Percentiles rank a stretch among this genome's conserved stretches.
These are phyloP conservation scores for Elsinoe arachidis DNA, from an alignment of 2,329 filamentous ascomycete species.

Conservation along the genomic window DNA sequence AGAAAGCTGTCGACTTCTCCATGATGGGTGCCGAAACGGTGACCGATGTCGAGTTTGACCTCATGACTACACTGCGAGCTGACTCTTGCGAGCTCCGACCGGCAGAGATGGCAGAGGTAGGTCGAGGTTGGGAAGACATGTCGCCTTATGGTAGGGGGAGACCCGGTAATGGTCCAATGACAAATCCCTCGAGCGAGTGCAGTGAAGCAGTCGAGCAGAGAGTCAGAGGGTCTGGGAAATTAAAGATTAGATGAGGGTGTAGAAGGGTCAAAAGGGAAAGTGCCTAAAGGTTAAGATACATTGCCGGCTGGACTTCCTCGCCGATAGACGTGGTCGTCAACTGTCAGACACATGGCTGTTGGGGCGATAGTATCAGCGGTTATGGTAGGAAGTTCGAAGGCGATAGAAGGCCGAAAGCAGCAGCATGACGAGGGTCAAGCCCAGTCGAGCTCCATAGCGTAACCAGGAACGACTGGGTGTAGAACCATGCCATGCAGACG, in stretches of 20 bases:
- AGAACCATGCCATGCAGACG: not conserved
- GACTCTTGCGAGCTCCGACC: conserved; percentile 11
- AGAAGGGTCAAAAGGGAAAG: conserved; percentile 4
- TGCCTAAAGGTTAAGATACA: not conserved
- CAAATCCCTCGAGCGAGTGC: conserved; percentile 9
- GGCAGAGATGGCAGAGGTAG: not conserved
- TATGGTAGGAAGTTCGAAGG: not conserved
- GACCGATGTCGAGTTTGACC: conserved; percentile 7
- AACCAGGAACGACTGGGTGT: not conserved
- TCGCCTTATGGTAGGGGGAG: conserved; percentile 11
- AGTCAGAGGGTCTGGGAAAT: not conserved
- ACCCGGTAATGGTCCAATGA: conserved; percentile 9
- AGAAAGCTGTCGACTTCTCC: conserved; percentile 7
- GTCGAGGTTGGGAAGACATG: not conserved
- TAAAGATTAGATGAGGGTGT: not conserved
- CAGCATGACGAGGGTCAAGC: not conserved
- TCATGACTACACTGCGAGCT: not conserved
- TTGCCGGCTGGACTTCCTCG: conserved; percentile 5
- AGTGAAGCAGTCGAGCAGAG: conserved; percentile 11
- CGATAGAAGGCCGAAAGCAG: not conserved
- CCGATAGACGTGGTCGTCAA: not conserved
- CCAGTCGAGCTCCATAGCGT: not conserved
- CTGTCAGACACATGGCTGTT: conserved; percentile 1
- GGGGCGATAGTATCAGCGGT: not conserved
- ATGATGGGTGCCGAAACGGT: conserved; percentile 10